Percentiles rank a stretch among this genome's conserved stretches.
These are phyloP conservation scores for Myriosclerotinia scirpicola DNA, from an alignment of 2,329 filamentous ascomycete species.

Conservation along the genomic window DNA sequence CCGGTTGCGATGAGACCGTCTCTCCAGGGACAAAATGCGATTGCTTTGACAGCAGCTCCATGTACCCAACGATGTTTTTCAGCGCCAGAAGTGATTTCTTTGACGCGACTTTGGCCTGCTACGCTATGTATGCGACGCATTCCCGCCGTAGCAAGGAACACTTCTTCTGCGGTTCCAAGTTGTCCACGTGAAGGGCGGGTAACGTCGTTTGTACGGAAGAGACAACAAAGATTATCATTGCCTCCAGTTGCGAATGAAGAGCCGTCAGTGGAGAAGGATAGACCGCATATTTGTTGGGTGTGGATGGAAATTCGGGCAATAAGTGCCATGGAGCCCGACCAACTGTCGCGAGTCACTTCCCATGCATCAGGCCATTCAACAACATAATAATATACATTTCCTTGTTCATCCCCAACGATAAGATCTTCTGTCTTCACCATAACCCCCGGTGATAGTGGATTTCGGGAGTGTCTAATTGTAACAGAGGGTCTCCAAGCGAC, in stretches of 20 bases:
- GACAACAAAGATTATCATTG: constrained; percentile 86
- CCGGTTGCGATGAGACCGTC: constrained; percentile 84
- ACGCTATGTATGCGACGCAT: constrained; percentile 39
- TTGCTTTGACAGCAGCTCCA: constrained; percentile 89
- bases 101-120: constrained; percentile 42
- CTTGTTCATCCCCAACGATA: constrained; percentile 79
- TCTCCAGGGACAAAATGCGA: constrained; percentile 96
- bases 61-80: constrained; percentile 76
- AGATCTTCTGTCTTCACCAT: constrained; percentile 75
- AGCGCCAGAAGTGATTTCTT: constrained; percentile 53
- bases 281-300: constrained; percentile 85
- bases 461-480: constrained; percentile 53
- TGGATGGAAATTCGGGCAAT: constrained; percentile 77
- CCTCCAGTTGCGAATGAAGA: constrained; percentile 80
- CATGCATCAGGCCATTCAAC: constrained; percentile 76
- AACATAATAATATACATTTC: constrained; percentile 82
- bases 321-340: constrained; percentile 76
- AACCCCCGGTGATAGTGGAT: constrained; percentile 46
- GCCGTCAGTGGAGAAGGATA: constrained; percentile 82
- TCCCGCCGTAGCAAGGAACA: constrained; percentile 33
- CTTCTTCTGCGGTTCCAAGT: constrained; percentile 27
- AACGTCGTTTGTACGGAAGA: constrained; percentile 60
- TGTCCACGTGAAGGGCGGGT: constrained; percentile 26
- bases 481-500: constrained; percentile 74
- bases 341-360: constrained; percentile 64